These are phyloP conservation scores for Didymellaceae sp. DNA, from an alignment of 2,329 filamentous ascomycete species.

Conservation along the genomic window DNA sequence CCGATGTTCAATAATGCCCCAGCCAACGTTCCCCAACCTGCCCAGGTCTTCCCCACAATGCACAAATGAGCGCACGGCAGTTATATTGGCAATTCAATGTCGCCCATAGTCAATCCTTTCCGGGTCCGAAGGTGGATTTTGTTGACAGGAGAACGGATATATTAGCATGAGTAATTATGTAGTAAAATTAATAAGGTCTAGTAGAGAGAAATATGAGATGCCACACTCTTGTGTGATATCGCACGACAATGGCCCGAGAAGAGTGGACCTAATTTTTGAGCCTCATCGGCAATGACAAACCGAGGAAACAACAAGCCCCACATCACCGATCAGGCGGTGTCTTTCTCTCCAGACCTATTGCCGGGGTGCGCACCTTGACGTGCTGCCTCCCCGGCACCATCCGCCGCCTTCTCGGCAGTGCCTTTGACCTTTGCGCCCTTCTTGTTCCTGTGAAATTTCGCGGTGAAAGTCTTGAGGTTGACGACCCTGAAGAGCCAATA, in stretches of 20 bases:
- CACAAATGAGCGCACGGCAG: no score
- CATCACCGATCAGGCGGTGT: constrained; percentile 14
- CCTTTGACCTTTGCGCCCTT: constrained; percentile 27
- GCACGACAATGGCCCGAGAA: constrained; percentile 4
- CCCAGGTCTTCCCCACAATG: constrained; percentile 3
- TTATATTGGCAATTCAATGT: not conserved
- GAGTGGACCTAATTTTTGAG: constrained; percentile 5
- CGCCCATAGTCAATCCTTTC: not conserved
- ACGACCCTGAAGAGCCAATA: constrained; percentile 59
- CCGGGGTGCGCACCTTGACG: constrained; percentile 29
- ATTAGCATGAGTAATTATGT: not conserved
- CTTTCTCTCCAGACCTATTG: constrained; percentile 25
- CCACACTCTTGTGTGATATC: not conserved
- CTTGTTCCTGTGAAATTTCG: constrained; percentile 25
- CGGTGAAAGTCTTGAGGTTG: constrained; percentile 27
- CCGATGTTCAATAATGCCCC: not conserved
- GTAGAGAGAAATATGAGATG: not conserved
- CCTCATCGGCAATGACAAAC: constrained; percentile 5
- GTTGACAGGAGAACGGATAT: no score
- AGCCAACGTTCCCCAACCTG: not conserved
- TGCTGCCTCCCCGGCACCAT: constrained; percentile 19
- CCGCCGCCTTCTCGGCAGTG: constrained; percentile 19
- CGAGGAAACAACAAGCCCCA: constrained; percentile 3
- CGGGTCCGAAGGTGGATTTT: no score
- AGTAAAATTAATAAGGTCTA: constrained; percentile 11